Conservation (phyloP, 2,329 filamentous ascomycete species). For the Sporothrix brunneoviolacea region DNA sequence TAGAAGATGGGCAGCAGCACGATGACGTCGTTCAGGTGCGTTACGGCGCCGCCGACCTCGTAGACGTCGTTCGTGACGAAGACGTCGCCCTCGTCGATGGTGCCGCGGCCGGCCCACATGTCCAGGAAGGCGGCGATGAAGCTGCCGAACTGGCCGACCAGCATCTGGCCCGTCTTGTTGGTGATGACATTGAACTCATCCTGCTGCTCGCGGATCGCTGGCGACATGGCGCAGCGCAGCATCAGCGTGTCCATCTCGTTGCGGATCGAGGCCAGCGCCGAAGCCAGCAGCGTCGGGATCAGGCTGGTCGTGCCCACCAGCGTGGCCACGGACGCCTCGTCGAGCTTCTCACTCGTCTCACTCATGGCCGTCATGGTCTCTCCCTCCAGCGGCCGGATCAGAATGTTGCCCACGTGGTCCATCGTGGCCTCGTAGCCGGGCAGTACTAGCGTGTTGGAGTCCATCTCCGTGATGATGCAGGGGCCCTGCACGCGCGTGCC, state of each 20-base stretch:
- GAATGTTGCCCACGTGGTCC: constrained; percentile 41
- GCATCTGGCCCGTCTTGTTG: constrained; percentile 40
- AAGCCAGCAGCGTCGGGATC: constrained; percentile 37
- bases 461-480: constrained; percentile 43
- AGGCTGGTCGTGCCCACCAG: constrained; percentile 18
- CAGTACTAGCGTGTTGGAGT: constrained; percentile 44
- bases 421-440: constrained; percentile 40
- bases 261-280: constrained; percentile 38
- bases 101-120: constrained; percentile 32
- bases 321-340: neutral
- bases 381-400: constrained; percentile 32
- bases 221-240: constrained; percentile 44
- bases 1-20: constrained; percentile 41
- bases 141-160: constrained; percentile 39
- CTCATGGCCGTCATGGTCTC: neutral
- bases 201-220: constrained; percentile 43
- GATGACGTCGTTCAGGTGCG: constrained; percentile 44
- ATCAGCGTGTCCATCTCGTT: constrained; percentile 45
- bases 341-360: neutral
- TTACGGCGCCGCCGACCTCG: constrained; percentile 41
- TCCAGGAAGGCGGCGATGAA: constrained; percentile 35
- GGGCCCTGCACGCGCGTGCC: constrained; percentile 36
- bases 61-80: constrained; percentile 47
- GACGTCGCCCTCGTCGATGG: constrained; percentile 42
- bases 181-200: constrained; percentile 49